Conservation (phyloP, 305 asterid genomes). For the Ruellia speciosa region DNA sequence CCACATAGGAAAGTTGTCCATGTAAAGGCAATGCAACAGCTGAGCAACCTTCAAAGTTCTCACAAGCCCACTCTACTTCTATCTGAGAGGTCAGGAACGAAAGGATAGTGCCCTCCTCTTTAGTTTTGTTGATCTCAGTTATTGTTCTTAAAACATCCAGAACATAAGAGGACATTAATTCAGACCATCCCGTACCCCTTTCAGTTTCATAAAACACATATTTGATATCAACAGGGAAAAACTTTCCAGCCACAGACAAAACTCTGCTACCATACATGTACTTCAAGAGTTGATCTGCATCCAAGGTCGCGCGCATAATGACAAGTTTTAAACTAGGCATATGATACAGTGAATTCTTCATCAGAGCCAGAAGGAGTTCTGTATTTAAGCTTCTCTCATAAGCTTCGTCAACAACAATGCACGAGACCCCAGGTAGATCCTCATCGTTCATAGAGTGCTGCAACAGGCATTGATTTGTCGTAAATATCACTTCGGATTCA, state of each 20-base stretch:
- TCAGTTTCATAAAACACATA: slow-evolving; percentile 54
- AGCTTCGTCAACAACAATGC: slow-evolving; percentile 90
- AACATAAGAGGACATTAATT: slow-evolving; percentile 54
- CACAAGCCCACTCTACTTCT: slow-evolving; percentile 96
- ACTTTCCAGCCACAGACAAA: slow-evolving; percentile 63
- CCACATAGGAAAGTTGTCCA: slow-evolving; percentile 78
- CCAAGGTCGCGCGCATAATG: slow-evolving; percentile 92
- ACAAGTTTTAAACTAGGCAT: slow-evolving; percentile 67
- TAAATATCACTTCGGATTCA: slow-evolving; percentile 54
- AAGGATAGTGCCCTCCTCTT: slow-evolving; percentile 70
- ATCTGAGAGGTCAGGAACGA: slow-evolving; percentile 92
- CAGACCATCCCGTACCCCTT: slow-evolving; percentile 25
- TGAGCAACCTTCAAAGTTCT: slow-evolving; percentile 44
- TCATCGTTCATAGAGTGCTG: slow-evolving; percentile 76
- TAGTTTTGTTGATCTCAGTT: slow-evolving; percentile 43
- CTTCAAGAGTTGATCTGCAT: slow-evolving; percentile 63
- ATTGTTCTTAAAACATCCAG: slow-evolving; percentile 56
- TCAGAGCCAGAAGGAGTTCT: slow-evolving; percentile 79
- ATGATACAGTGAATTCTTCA: slow-evolving; percentile 56
- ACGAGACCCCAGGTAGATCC: slow-evolving; percentile 52
- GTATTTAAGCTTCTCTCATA: slow-evolving; percentile 95
- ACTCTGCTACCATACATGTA: slow-evolving; percentile 68
- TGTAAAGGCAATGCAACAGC: slow-evolving; percentile 70
- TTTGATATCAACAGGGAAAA: slow-evolving; percentile 65
- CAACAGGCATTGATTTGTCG: slow-evolving; percentile 82